phyloP scores from a whole-genome alignment of 2,329 filamentous ascomycete species.

The Alternaria sp. region DNA sequence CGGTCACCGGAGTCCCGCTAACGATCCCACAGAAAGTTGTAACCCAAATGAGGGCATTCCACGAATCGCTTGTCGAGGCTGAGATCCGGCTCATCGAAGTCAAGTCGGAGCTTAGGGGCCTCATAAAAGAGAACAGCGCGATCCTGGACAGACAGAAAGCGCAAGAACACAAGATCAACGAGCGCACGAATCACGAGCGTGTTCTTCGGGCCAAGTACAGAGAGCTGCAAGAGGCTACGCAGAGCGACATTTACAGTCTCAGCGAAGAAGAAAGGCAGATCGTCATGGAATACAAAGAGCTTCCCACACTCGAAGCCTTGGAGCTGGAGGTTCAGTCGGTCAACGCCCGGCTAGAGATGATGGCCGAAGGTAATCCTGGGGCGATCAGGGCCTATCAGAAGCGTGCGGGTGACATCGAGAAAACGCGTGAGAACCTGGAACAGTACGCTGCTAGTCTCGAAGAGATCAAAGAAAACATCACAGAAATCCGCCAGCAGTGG shows the following conservation, averaged over 20 bases:
- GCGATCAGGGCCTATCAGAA: conserved; percentile 73
- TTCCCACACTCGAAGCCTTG: conserved; percentile 61
- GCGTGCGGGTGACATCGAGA: conserved; percentile 66
- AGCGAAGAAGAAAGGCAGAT: conserved; percentile 34
- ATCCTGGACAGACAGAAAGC: conserved; percentile 44
- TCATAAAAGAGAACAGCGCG: conserved; percentile 67
- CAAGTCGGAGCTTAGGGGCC: conserved; percentile 73
- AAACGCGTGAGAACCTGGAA: conserved; percentile 65
- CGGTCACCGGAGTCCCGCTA: neutral
- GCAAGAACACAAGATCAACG: conserved; percentile 20
- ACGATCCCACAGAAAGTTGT: conserved; percentile 60
- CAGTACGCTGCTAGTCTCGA: conserved; percentile 62
- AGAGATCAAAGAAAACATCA: conserved; percentile 64
- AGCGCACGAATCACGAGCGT: conserved; percentile 22
- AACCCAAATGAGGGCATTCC: conserved; percentile 65
- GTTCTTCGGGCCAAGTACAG: conserved; percentile 16
- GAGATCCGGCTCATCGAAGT: conserved; percentile 79
- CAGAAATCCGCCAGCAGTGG: conserved; percentile 73
- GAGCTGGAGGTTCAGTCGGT: conserved; percentile 76
- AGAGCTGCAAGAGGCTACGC: conserved; percentile 21
- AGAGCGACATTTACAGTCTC: conserved; percentile 23
- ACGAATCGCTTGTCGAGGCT: conserved; percentile 70
- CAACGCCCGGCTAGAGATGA: conserved; percentile 76
- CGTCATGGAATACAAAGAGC: conserved; percentile 23
- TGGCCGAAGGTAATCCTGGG: conserved; percentile 77